Base-by-base conservation (phyloP, 306 rosid genomes). In the Astragalus glycyphyllos region DNA sequence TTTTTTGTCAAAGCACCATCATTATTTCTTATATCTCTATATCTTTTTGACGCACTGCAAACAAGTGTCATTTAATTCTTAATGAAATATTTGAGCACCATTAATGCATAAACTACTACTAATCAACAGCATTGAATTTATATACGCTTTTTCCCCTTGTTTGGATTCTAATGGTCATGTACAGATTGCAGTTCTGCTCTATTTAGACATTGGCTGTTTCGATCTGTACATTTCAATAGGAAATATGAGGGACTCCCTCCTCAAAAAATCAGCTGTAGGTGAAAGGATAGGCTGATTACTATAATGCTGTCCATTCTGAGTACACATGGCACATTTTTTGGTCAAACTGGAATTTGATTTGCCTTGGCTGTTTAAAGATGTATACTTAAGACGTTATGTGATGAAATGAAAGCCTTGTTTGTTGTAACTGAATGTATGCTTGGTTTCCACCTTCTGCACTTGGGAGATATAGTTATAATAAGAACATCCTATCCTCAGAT, bases 271-370 rank as follows among this genome's bases (percentile, higher is more conserved):
- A 20, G 23, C 14, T 13, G 42, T 48, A 8, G 38, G 67, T 40
- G 83, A 86, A 69, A 76, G 72, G 86, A 81, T 38, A 31, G 1
- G 11, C 49, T 48, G 7, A 59, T 73, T 44, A 58, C 79, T 55
- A 38, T 44, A 62, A 23, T 44, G 73, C 31, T 59, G 26, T 78
- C 48, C 62, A 56, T 69, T 72, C 51, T 74, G 42, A 59, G 57
- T 69, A 6, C 80, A 80, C 69, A 76, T 73, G 34, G 48, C 26
- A 31, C 4, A 15, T 74, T 53, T 55, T 14, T 41, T 74, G 38
- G 9, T 73, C 23, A 23, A 63, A 38, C 26, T 62, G 68, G 42
- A 62, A 41, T 41, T 74, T 37, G 57, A 40, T 40, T 63, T 53
- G 31, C 31, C 58, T 53, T 42, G 47, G 17, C 13, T 40, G 16